Evolutionary conservation across 176 grass and related monocot species (phyloP), one percentile per base, ranked within the genome.

Genomic region (Metroxylon sagu): DNA sequence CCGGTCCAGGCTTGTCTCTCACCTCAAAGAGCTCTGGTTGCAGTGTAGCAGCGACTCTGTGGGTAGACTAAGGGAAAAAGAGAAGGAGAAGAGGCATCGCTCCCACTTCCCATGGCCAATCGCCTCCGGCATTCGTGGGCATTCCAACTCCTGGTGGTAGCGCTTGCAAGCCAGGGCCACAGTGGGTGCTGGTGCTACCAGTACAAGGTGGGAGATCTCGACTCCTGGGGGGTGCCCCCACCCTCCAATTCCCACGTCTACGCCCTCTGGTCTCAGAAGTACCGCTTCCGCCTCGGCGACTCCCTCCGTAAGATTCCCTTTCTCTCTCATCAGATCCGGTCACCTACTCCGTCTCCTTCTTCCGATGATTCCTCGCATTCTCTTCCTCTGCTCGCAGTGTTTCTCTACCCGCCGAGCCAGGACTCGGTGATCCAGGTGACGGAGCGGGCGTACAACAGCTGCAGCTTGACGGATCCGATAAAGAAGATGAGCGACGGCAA

Each of bases 121-220:
- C 35, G 35, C 0, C 35, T 43, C 5, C 8, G 35, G 35, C 12
- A 43, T 43, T 43, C 35, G 35, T 43, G 35, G 35, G 35, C 10
- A 2, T 12, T 43, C 35, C 35, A 14, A 43, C 8, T 43, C 1
- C 35, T 43, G 0, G 35, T 43, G 1, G 8, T 43, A 14, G 14
- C 14, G 35, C 2, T 43, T 7, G 10, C 10, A 43, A 14, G 35
- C 35, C 10, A 43, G 35, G 35, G 14, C 5, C 54, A 31, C 15
- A 25, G 39, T 39, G 66, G 49, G 18, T 65, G 80, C 77, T 59
- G 60, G 48, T 65, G 75, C 56, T 50, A 74, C 48, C 76, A 84
- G 81, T 85, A 90, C 80, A 90, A 80, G 71, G 92, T 96, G 19
- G 92, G 92, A 27, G 83, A 87, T 56, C 80, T 85, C 15, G 71